Evolutionary conservation across 2,329 filamentous ascomycete genomes (phyloP).

Genomic region (Xylaria sp.): DNA sequence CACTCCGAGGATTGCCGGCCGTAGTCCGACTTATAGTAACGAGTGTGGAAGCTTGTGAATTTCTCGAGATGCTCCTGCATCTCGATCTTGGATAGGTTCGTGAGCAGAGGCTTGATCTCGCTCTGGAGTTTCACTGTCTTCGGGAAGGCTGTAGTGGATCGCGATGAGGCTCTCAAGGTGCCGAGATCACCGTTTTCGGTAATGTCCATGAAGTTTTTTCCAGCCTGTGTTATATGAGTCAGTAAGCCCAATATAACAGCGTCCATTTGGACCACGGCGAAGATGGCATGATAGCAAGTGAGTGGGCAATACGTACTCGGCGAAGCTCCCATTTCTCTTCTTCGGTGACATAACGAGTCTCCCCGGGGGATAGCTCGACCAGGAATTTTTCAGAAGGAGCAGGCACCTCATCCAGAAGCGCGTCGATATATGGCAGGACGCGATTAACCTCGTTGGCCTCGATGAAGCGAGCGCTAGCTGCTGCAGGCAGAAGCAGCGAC

Average conservation of each 20-base stretch:
- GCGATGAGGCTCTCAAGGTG: slow-evolving; percentile 51
- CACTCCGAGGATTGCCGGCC: slow-evolving; percentile 88
- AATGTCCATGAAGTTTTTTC: slow-evolving; percentile 93
- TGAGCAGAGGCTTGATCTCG: slow-evolving; percentile 73
- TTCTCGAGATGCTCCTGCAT: slow-evolving; percentile 82
- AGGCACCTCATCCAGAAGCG: slow-evolving; percentile 45
- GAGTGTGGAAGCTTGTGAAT: slow-evolving; percentile 81
- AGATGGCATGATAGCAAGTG: background rate
- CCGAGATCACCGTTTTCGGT: slow-evolving; percentile 78
- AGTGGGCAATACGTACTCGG: slow-evolving; percentile 62
- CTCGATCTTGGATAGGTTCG: slow-evolving; percentile 76
- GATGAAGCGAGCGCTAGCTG: slow-evolving; percentile 66
- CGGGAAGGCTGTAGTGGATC: slow-evolving; percentile 70
- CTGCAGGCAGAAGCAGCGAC: slow-evolving; percentile 62
- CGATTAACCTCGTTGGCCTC: slow-evolving; percentile 62
- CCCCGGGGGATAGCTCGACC: slow-evolving; percentile 84
- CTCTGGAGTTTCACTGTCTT: slow-evolving; percentile 71
- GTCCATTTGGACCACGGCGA: background rate
- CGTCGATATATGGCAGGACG: slow-evolving; percentile 60
- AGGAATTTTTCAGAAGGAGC: slow-evolving; percentile 67
- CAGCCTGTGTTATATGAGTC: slow-evolving; percentile 65
- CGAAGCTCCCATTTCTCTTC: slow-evolving; percentile 94
- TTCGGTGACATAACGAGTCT: slow-evolving; percentile 88
- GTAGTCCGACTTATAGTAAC: slow-evolving; percentile 82
- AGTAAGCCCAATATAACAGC: slow-evolving; percentile 25